These are phyloP conservation scores for Anisogramma anomala DNA, from an alignment of 2,329 filamentous ascomycete genomes.

Conservation along the genomic window DNA sequence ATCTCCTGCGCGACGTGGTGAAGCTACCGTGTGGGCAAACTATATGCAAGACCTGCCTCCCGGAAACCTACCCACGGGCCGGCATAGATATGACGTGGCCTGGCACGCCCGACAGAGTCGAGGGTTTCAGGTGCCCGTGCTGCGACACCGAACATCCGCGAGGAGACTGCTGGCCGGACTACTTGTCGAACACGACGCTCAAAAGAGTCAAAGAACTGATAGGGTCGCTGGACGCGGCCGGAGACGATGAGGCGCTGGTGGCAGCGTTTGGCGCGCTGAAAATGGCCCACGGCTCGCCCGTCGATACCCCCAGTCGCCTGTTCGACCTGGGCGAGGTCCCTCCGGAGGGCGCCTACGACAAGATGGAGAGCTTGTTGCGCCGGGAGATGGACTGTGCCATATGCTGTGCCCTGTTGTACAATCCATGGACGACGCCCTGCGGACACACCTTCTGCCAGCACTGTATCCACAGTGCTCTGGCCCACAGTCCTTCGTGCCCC, in stretches of 20 bases:
- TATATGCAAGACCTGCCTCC: slow-evolving; percentile 65
- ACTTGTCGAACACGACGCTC: slow-evolving; percentile 62
- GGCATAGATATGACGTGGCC: slow-evolving; percentile 56
- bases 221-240: slow-evolving; percentile 25
- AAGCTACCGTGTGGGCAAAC: slow-evolving; percentile 73
- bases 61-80: slow-evolving; percentile 48
- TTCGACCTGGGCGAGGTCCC: slow-evolving; percentile 19
- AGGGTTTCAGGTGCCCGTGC: slow-evolving; percentile 64
- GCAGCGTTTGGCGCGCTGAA: slow-evolving; percentile 55
- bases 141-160: slow-evolving; percentile 63
- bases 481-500: slow-evolving; percentile 56
- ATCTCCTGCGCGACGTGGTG: slow-evolving; percentile 54
- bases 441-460: slow-evolving; percentile 82
- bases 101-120: slow-evolving; percentile 49
- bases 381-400: slow-evolving; percentile 78
- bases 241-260: slow-evolving; percentile 48
- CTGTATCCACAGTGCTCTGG: slow-evolving; percentile 65
- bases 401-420: slow-evolving; percentile 70
- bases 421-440: slow-evolving; percentile 74
- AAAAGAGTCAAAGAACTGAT: slow-evolving; percentile 38
- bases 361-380: slow-evolving; percentile 49
- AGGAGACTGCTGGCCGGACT: slow-evolving; percentile 66
- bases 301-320: slow-evolving; percentile 32
- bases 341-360: slow-evolving; percentile 35
- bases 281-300: slow-evolving; percentile 44